These are phyloP conservation scores for Brassica rapa DNA, from an alignment of 345 rosid species.

Conservation along the genomic window DNA sequence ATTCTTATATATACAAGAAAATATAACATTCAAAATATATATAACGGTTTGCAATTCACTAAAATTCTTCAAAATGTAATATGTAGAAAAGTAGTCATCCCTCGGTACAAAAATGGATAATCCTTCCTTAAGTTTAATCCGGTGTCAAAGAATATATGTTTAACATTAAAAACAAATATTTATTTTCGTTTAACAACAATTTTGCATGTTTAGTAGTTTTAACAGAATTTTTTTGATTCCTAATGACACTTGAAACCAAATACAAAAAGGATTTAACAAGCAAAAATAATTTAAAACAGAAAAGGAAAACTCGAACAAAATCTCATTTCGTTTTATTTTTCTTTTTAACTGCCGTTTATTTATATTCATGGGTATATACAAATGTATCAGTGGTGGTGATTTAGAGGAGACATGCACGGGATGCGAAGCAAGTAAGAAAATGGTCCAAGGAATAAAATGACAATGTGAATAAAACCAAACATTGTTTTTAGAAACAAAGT, in stretches of 20 bases:
- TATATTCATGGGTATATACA: neutral
- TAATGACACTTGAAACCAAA: neutral
- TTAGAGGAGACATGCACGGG: constrained; percentile 37
- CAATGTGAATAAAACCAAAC: constrained; percentile 43
- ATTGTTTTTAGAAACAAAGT: constrained; percentile 36
- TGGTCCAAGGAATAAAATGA: constrained; percentile 37
- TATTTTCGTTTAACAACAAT: too few relatives aligned
- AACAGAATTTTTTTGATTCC: neutral
- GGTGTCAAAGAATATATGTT: too few relatives aligned
- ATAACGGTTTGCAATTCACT: neutral
- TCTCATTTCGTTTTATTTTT: constrained; percentile 3
- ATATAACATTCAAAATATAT: neutral
- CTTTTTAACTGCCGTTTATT: neutral
- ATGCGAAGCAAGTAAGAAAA: constrained; percentile 27
- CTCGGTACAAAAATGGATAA: too few relatives aligned
- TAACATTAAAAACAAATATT: too few relatives aligned
- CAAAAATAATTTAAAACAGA: neutral
- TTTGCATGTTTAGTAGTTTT: neutral
- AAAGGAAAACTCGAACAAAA: neutral
- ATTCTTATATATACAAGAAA: neutral
- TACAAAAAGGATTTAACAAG: neutral
- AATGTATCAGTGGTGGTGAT: constrained; percentile 17
- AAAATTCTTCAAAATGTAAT: too few relatives aligned
- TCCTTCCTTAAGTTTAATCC: too few relatives aligned
- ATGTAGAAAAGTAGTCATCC: too few relatives aligned